Conservation (phyloP, 1,139 yeast species). For the Pichiaceae sp. region DNA sequence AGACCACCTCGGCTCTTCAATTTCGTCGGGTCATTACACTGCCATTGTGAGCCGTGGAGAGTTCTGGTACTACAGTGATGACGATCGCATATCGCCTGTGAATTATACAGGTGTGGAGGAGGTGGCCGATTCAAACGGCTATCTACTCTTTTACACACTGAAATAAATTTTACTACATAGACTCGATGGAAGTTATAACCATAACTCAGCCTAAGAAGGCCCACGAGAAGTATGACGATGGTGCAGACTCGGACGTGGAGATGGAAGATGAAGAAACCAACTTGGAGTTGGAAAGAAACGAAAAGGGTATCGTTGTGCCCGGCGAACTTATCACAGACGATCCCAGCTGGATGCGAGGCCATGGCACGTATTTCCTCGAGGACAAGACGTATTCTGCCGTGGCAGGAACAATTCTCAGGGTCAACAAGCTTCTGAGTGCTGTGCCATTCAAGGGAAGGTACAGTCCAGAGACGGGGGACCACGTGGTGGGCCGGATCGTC, state of each 20-base stretch:
- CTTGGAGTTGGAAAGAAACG: conserved; percentile 9
- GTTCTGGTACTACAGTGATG: conserved; percentile 76
- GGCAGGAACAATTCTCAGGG: conserved; percentile 83
- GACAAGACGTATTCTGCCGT: conserved; percentile 80
- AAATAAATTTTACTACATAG: neutral
- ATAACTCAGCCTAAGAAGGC: conserved; percentile 1
- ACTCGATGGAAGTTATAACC: conserved; percentile 9
- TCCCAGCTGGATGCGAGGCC: conserved; percentile 98
- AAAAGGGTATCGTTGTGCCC: conserved; percentile 60
- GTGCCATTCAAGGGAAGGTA: conserved; percentile 81
- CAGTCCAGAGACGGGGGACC: conserved; percentile 94
- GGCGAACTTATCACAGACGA: conserved; percentile 97
- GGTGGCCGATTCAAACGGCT: conserved; percentile 20
- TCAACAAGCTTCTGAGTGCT: conserved; percentile 80
- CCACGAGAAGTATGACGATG: neutral
- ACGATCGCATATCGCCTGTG: conserved; percentile 29
- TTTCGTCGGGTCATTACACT: conserved; percentile 90
- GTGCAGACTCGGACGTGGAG: conserved; percentile 12
- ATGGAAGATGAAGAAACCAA: conserved; percentile 9
- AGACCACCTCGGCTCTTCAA: conserved; percentile 70
- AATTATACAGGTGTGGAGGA: conserved; percentile 8
- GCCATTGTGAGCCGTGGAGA: conserved; percentile 56
- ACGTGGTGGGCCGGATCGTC: conserved; percentile 85
- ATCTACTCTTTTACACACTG: conserved; percentile 22
- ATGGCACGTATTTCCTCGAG: conserved; percentile 80